phyloP scores from a whole-genome alignment of 2,329 filamentous ascomycete genomes.

The Cladosporium phlei region DNA sequence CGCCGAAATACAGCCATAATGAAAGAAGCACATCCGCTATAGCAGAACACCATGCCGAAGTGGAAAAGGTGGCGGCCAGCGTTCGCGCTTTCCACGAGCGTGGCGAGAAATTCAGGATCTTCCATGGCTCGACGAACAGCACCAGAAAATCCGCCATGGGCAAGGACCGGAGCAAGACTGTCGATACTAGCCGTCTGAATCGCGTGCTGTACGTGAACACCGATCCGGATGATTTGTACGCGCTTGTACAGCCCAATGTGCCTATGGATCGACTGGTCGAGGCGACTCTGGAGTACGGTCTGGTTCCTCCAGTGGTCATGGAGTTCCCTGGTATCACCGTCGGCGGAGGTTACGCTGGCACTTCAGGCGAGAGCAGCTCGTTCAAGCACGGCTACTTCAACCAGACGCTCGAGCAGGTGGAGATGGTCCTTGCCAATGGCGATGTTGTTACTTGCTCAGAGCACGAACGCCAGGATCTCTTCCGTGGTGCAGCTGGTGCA shows the following conservation, averaged over 20 bases:
- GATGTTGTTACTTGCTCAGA: constrained; percentile 52
- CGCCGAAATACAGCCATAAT: constrained; percentile 15
- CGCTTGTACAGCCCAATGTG: constrained; percentile 63
- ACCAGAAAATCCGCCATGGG: constrained; percentile 46
- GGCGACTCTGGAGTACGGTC: constrained; percentile 50
- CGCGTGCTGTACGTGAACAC: constrained; percentile 46
- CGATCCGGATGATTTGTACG: constrained; percentile 37
- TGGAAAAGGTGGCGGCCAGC: constrained; percentile 42
- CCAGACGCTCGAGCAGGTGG: constrained; percentile 55
- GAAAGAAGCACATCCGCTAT: constrained; percentile 33
- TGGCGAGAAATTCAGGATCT: constrained; percentile 64
- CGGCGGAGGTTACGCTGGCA: constrained; percentile 63
- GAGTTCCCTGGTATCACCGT: constrained; percentile 67
- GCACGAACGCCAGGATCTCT: constrained; percentile 54
- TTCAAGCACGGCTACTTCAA: constrained; percentile 66
- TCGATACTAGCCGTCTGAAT: constrained; percentile 48
- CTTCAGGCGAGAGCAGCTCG: constrained; percentile 62
- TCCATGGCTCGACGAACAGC: constrained; percentile 72
- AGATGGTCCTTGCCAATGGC: constrained; percentile 62
- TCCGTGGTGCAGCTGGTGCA: constrained; percentile 61
- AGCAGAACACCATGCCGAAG: constrained; percentile 25
- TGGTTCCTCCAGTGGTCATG: constrained; percentile 64
- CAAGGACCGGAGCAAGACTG: constrained; percentile 14
- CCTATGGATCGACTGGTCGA: constrained; percentile 61
- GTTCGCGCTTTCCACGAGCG: constrained; percentile 49